Percentiles rank a stretch among this genome's conserved stretches.
Evolutionary conservation across 441 rosid genomes (phyloP).

Genomic region (Erysimum pusillum): DNA sequence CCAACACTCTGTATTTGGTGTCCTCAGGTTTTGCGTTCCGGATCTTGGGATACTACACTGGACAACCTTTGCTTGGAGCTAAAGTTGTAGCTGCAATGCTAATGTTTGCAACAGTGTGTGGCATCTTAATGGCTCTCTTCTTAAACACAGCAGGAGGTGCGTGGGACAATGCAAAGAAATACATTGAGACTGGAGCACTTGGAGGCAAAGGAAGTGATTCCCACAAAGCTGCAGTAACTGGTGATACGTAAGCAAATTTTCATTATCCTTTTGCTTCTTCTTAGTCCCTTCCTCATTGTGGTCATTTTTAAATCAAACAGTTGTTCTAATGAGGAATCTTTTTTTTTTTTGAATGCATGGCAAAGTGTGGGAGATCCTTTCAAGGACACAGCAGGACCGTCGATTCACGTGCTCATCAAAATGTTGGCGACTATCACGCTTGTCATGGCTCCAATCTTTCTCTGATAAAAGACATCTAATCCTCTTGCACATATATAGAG

Average conservation of each 20-base stretch:
- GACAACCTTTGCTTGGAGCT: conserved; percentile 92
- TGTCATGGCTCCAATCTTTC: conserved; percentile 57
- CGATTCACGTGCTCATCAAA: conserved; percentile 92
- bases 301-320: neutral
- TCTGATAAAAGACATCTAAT: conserved; percentile 37
- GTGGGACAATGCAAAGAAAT: conserved; percentile 98
- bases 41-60: conserved; percentile 83
- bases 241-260: conserved; percentile 83
- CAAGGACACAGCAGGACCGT: conserved; percentile 98
- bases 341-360: conserved; percentile 30
- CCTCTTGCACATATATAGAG: conserved; percentile 43
- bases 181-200: conserved; percentile 89
- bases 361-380: conserved; percentile 97
- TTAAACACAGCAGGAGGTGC: conserved; percentile 98
- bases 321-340: neutral
- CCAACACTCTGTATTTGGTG: conserved; percentile 6
- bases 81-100: conserved; percentile 93
- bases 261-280: conserved; percentile 19
- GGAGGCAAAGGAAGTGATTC: conserved; percentile 98
- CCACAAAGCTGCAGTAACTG: conserved; percentile 97
- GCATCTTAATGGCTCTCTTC: conserved; percentile 98
- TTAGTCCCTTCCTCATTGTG: neutral
- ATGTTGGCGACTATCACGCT: conserved; percentile 96
- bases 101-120: conserved; percentile 94
- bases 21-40: conserved; percentile 81